Percentiles rank a stretch among this genome's conserved stretches.
Evolutionary conservation across 2,329 filamentous ascomycete species (phyloP).

Genomic region (Aspergillus sergii): DNA sequence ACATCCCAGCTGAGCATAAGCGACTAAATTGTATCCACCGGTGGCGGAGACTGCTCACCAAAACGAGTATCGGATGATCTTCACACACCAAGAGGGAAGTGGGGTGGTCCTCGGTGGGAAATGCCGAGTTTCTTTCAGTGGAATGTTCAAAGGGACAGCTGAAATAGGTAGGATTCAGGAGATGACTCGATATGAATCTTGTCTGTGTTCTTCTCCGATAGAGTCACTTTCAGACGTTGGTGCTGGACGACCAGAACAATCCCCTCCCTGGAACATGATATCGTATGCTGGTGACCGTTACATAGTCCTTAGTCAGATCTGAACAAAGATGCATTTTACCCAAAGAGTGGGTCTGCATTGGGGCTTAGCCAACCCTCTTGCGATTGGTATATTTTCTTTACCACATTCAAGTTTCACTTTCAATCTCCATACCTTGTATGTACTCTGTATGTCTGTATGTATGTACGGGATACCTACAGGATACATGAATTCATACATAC

Average conservation of each 20-base stretch:
- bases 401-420: slow-evolving; percentile 5
- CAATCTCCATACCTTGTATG: slow-evolving; percentile 21
- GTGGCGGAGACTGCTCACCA: slow-evolving; percentile 10
- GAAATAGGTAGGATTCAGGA: not conserved
- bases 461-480: not conserved
- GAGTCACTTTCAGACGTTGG: not conserved
- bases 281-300: not conserved
- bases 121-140: not conserved
- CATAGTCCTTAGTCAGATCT: not conserved
- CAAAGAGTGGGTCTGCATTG: slow-evolving; percentile 28
- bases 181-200: not conserved
- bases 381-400: slow-evolving; percentile 26
- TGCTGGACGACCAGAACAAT: not conserved
- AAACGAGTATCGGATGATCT: slow-evolving; percentile 23
- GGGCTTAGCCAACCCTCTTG: slow-evolving; percentile 34
- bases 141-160: not conserved
- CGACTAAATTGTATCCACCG: slow-evolving; percentile 6
- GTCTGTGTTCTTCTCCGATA: not conserved
- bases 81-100: slow-evolving; percentile 14
- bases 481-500: not conserved
- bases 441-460: not conserved
- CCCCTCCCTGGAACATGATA: not conserved
- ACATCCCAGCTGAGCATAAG: slow-evolving; percentile 12
- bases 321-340: slow-evolving; percentile 12
- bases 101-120: slow-evolving; percentile 5